Conservation (phyloP, 306 rosid genomes). For the Pueraria montana region DNA sequence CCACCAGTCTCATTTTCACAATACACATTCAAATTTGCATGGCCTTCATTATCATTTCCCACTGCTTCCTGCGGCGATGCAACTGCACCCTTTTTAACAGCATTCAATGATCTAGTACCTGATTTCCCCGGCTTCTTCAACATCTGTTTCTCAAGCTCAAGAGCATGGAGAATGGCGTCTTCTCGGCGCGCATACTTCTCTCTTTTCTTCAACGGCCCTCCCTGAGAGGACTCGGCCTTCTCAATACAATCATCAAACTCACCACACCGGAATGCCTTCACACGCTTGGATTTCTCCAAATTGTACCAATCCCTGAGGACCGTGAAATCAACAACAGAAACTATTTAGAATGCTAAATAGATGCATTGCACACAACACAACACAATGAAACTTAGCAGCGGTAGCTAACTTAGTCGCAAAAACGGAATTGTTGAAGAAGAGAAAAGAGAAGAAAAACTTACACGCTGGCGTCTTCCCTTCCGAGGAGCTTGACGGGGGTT, state of each 20-base stretch:
- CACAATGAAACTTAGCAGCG: neutral
- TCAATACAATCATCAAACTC: slow-evolving; percentile 96
- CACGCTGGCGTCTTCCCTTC: slow-evolving; percentile 63
- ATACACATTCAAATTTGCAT: slow-evolving; percentile 25
- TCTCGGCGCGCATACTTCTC: slow-evolving; percentile 96
- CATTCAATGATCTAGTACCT: slow-evolving; percentile 44
- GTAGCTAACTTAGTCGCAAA: neutral
- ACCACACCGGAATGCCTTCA: slow-evolving; percentile 90
- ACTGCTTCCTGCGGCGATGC: slow-evolving; percentile 48
- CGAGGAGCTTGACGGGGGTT: slow-evolving; percentile 63
- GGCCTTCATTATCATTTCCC: slow-evolving; percentile 54
- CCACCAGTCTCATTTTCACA: slow-evolving; percentile 42
- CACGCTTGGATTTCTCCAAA: slow-evolving; percentile 97
- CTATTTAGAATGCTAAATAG: neutral
- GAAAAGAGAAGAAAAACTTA: slow-evolving; percentile 24
- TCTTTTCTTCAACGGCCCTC: slow-evolving; percentile 86
- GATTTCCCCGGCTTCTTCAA: slow-evolving; percentile 65
- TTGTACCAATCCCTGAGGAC: slow-evolving; percentile 89
- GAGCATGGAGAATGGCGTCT: slow-evolving; percentile 97
- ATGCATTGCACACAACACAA: neutral
- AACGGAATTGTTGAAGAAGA: neutral
- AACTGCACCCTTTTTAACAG: slow-evolving; percentile 51
- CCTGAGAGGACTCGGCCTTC: slow-evolving; percentile 84
- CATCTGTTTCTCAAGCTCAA: slow-evolving; percentile 83
- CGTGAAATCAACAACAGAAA: neutral